phyloP scores from a whole-genome alignment of 129 eudicot genomes.

The Kitagawia praeruptora region DNA sequence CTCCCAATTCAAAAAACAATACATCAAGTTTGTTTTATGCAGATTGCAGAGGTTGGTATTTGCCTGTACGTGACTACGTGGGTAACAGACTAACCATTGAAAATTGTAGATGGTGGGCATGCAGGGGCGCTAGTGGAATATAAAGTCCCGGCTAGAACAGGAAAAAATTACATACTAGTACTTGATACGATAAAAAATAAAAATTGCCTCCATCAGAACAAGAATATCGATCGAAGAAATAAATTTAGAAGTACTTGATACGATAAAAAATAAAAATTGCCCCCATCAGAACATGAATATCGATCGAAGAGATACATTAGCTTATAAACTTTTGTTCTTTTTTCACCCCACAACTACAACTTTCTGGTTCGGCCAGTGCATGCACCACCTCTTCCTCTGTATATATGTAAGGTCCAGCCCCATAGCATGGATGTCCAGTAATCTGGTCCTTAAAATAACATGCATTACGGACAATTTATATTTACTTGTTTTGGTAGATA shows the following conservation, averaged over 20 bases:
- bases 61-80: not conserved
- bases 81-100: not conserved
- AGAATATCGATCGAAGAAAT: no score
- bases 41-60: not conserved
- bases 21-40: not conserved
- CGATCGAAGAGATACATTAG: no score
- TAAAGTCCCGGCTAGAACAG: no score
- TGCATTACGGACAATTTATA: not conserved
- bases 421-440: not conserved
- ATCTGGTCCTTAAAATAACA: not conserved
- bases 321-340: no score
- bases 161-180: no score
- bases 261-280: no score
- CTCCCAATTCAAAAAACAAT: no score
- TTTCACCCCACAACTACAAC: no score
- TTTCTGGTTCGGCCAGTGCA: not conserved
- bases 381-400: not conserved
- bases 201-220: no score
- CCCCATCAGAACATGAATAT: no score
- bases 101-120: not conserved
- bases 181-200: no score
- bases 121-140: not conserved
- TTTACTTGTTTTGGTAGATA: not conserved
- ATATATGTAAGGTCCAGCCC: not conserved
- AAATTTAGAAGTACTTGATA: no score